Conservation (phyloP, 257 asterid species). For the Fraxinus anomala region DNA sequence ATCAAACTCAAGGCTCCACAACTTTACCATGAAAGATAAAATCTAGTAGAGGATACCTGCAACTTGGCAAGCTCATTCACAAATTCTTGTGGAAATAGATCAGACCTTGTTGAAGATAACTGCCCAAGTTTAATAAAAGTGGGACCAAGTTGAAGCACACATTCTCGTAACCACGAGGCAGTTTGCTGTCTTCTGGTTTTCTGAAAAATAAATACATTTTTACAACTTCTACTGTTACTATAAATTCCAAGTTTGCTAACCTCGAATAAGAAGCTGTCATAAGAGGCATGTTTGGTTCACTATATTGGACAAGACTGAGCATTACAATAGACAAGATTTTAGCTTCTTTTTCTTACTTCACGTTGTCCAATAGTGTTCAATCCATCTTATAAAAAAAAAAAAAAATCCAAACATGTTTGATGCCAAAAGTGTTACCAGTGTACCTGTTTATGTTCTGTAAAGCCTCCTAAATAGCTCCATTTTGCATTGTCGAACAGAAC, state of each 20-base stretch:
- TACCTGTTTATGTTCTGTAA: constrained; percentile 87
- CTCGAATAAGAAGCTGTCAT: constrained; percentile 1
- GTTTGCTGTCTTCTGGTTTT: constrained; percentile 65
- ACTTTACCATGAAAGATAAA: background rate
- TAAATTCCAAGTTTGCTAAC: background rate
- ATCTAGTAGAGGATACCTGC: constrained; percentile 52
- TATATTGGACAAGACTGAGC: background rate
- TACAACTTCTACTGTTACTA: constrained; percentile 12
- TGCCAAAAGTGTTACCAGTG: background rate
- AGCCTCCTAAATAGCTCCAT: constrained; percentile 79
- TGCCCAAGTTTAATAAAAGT: constrained; percentile 96
- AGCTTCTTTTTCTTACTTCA: background rate
- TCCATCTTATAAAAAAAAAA: background rate
- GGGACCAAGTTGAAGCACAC: constrained; percentile 92
- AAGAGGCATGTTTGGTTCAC: background rate
- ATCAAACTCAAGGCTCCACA: background rate
- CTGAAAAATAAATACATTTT: constrained; percentile 35
- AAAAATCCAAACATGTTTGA: background rate
- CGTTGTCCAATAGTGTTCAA: no score
- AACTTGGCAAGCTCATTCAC: constrained; percentile 93
- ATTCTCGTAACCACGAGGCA: constrained; percentile 89
- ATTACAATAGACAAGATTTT: background rate
- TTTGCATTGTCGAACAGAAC: constrained; percentile 78
- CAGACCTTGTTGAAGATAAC: constrained; percentile 90
- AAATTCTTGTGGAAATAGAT: constrained; percentile 86